Percentiles rank a stretch among this genome's conserved stretches.
Conservation (phyloP, 2,329 filamentous ascomycete species). For the Metarhizium sp. region DNA sequence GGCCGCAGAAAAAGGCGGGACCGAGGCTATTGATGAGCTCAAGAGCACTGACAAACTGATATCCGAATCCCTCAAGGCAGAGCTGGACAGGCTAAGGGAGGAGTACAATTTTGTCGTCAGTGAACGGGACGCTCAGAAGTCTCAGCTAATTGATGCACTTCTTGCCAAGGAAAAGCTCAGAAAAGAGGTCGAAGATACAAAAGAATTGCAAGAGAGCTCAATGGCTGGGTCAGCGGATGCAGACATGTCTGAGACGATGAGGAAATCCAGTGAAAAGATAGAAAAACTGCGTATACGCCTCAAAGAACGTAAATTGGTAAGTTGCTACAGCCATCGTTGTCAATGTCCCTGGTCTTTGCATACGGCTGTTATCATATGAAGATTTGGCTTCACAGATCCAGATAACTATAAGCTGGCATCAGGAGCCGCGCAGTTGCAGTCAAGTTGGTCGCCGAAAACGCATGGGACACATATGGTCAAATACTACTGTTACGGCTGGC, state of each 20-base stretch:
- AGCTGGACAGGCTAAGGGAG: constrained; percentile 45
- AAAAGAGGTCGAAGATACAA: constrained; percentile 40
- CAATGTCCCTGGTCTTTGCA: not conserved
- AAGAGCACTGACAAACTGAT: constrained; percentile 51
- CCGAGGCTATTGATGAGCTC: constrained; percentile 46
- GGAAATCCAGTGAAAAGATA: constrained; percentile 41
- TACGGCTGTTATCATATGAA: not conserved
- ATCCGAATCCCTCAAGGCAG: constrained; percentile 46
- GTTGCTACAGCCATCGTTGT: constrained; percentile 15
- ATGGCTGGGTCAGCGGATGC: constrained; percentile 24
- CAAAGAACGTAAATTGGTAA: constrained; percentile 50
- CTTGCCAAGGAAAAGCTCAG: constrained; percentile 52
- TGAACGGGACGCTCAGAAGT: constrained; percentile 48
- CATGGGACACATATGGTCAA: not conserved
- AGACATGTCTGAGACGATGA: constrained; percentile 24
- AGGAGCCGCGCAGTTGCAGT: not conserved
- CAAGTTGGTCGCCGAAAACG: not conserved
- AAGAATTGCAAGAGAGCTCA: constrained; percentile 29
- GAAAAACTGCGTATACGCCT: constrained; percentile 47
- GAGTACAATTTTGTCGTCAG: constrained; percentile 38
- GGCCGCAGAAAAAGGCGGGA: constrained; percentile 43
- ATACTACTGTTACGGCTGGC: not conserved
- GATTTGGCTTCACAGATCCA: not conserved
- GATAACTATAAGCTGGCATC: not conserved
- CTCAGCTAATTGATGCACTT: constrained; percentile 49